These are phyloP conservation scores for Citropsis articulata DNA, from an alignment of 345 rosid genomes.

Conservation along the genomic window DNA sequence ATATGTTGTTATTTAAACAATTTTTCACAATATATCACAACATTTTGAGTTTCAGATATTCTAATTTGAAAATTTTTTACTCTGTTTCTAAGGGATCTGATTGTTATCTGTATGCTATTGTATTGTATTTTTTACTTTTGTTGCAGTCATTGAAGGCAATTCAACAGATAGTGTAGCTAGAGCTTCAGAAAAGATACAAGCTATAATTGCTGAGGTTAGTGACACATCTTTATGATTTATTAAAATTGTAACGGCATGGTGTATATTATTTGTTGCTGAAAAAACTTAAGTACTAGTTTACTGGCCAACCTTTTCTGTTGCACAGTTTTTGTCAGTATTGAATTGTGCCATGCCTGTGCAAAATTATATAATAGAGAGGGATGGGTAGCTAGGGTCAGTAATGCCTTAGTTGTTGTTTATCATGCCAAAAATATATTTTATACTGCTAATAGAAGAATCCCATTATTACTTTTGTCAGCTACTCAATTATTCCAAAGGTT, in stretches of 20 bases:
- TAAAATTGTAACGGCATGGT: neutral
- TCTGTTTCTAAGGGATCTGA: neutral
- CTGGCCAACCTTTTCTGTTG: neutral
- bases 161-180: constrained; percentile 56
- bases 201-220: constrained; percentile 65
- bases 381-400: neutral
- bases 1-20: neutral
- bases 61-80: constrained; percentile 5
- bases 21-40: neutral
- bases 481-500: neutral
- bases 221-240: constrained; percentile 7
- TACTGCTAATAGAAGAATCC: neutral
- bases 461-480: neutral
- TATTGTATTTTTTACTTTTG: constrained; percentile 7
- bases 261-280: neutral
- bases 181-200: constrained; percentile 64
- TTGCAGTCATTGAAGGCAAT: constrained; percentile 70
- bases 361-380: neutral
- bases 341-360: neutral
- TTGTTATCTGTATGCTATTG: neutral
- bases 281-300: neutral
- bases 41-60: neutral
- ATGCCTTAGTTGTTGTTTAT: neutral
- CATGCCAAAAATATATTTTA: neutral
- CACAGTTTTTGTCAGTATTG: neutral